Conservation (phyloP, 2,329 filamentous ascomycete genomes). For the Arthrobotrys pseudoclavata region DNA sequence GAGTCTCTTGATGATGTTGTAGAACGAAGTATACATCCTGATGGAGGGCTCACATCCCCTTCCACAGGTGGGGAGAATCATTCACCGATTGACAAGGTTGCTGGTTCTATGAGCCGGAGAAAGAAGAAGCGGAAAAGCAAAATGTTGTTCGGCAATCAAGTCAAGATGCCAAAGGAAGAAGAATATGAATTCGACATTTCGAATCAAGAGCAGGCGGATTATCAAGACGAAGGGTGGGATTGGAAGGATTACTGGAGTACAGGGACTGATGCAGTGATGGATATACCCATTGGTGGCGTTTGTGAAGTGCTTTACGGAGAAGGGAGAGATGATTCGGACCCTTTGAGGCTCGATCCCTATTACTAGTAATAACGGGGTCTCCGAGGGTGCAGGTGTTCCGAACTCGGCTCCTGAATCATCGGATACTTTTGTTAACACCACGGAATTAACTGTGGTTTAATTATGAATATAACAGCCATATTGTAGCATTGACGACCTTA, state of each 20-base stretch:
- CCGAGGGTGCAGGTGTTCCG: not conserved
- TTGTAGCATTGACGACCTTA: constrained; percentile 12
- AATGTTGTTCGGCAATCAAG: constrained; percentile 62
- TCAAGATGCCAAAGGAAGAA: constrained; percentile 47
- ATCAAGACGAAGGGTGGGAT: constrained; percentile 69
- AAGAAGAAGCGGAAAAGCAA: constrained; percentile 65
- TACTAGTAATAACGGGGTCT: constrained; percentile 21
- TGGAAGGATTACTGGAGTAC: constrained; percentile 90
- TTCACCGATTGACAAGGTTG: constrained; percentile 51
- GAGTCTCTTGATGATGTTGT: constrained; percentile 50
- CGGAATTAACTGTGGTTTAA: not conserved
- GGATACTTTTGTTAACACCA: not conserved
- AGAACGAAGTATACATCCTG: constrained; percentile 31
- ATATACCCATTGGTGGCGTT: constrained; percentile 92
- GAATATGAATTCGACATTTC: constrained; percentile 31
- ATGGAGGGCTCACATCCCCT: constrained; percentile 51
- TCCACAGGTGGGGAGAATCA: constrained; percentile 51
- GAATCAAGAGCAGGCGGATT: constrained; percentile 44
- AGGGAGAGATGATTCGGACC: constrained; percentile 66
- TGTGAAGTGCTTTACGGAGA: constrained; percentile 93
- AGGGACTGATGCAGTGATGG: constrained; percentile 96
- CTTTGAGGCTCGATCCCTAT: constrained; percentile 49
- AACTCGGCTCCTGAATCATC: not conserved
- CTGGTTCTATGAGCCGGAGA: constrained; percentile 30
- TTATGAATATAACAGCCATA: constrained; percentile 5